A percentile compares a stretch with the other conserved stretches of the same genome.
Evolutionary conservation across 257 asterid genomes (phyloP).

Genomic region (Voacanga thouarsii): DNA sequence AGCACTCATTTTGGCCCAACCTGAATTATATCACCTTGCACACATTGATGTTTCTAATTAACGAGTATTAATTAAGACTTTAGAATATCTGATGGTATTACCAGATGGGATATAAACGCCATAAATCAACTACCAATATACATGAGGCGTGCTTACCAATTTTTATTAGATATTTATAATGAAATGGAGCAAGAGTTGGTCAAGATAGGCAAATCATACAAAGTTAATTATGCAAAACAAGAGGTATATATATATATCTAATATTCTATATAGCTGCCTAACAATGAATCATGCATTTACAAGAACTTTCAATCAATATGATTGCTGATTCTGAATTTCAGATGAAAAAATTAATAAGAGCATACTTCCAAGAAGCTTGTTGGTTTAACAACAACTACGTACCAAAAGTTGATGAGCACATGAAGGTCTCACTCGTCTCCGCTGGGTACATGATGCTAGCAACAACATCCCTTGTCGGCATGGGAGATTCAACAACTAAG

Average conservation of each 20-base stretch:
- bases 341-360: constrained; percentile 1
- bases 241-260: constrained; percentile 21
- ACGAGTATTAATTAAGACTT: too few relatives aligned
- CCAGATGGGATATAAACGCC: constrained; percentile 27
- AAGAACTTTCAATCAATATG: neutral
- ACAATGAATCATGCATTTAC: neutral
- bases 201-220: neutral
- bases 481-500: too few relatives aligned
- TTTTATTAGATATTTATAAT: constrained; percentile 8
- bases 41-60: too few relatives aligned
- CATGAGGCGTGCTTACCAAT: constrained; percentile 10
- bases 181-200: constrained; percentile 24
- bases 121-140: constrained; percentile 15
- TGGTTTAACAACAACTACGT: constrained; percentile 16
- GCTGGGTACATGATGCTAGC: constrained; percentile 17
- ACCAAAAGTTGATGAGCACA: constrained; percentile 32
- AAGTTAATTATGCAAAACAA: constrained; percentile 9
- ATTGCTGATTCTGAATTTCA: too few relatives aligned
- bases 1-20: too few relatives aligned
- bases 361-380: constrained; percentile 32
- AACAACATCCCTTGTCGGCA: neutral
- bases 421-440: constrained; percentile 19
- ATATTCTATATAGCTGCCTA: too few relatives aligned
- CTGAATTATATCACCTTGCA: too few relatives aligned
- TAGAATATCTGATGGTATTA: too few relatives aligned